phyloP scores from a whole-genome alignment of 2,329 filamentous ascomycete genomes.

The Blastomyces parvus region DNA sequence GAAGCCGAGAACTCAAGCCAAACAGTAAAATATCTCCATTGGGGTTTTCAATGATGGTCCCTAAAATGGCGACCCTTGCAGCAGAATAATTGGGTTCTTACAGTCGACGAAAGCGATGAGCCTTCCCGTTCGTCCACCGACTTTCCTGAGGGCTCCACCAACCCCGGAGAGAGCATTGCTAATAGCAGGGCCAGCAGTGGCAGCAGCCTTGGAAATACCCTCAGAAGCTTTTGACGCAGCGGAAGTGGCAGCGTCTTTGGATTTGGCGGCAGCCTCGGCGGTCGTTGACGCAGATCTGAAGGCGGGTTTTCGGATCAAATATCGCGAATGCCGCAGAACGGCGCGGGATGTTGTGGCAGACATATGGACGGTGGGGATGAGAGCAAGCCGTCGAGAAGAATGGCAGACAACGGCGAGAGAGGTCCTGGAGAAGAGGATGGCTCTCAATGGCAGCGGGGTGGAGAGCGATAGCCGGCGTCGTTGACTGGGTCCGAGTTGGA shows the following conservation, averaged over 20 bases:
- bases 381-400: constrained; percentile 16
- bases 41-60: neutral
- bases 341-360: constrained; percentile 36
- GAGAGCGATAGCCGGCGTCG: constrained; percentile 24
- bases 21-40: neutral
- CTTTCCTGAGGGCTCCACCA: constrained; percentile 57
- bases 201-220: constrained; percentile 71
- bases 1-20: neutral
- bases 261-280: constrained; percentile 38
- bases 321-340: constrained; percentile 40
- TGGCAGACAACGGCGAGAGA: constrained; percentile 21
- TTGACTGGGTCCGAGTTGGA: constrained; percentile 30
- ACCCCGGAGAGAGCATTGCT: constrained; percentile 61
- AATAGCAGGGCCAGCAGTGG: constrained; percentile 69
- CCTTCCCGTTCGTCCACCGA: constrained; percentile 75
- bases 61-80: neutral
- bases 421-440: constrained; percentile 24
- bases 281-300: constrained; percentile 41
- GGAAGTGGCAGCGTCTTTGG: constrained; percentile 35
- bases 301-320: constrained; percentile 37
- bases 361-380: constrained; percentile 29
- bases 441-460: constrained; percentile 34
- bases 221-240: constrained; percentile 58
- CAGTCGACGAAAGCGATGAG: constrained; percentile 74
- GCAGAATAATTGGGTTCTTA: constrained; percentile 42